phyloP scores from a whole-genome alignment of 805 yeast genomes.

The Suhomyces kilbournensis region DNA sequence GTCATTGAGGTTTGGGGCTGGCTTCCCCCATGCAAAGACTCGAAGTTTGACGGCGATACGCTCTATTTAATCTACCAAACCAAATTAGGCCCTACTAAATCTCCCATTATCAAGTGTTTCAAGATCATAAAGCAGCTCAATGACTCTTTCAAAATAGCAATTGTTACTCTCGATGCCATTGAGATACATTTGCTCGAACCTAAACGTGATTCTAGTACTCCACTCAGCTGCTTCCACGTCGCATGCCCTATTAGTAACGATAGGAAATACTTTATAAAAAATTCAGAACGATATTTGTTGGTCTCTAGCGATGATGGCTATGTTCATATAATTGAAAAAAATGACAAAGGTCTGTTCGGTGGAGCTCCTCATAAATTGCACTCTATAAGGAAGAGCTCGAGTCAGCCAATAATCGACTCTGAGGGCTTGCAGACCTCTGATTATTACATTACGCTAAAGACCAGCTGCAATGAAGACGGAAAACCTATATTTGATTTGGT shows the following conservation, averaged over 20 bases:
- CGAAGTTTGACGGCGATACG: conserved; percentile 22
- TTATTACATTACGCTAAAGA: conserved; percentile 24
- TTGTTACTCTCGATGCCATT: neutral
- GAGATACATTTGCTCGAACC: neutral
- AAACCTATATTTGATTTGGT: conserved; percentile 47
- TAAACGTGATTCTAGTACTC: neutral
- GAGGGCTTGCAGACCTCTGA: conserved; percentile 12
- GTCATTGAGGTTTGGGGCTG: conserved; percentile 37
- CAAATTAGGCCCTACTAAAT: neutral
- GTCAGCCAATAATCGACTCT: conserved; percentile 17
- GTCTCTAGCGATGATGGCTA: conserved; percentile 23
- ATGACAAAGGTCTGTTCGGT: neutral
- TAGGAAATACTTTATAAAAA: conserved; percentile 14
- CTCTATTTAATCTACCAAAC: conserved; percentile 14
- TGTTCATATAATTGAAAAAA: conserved; percentile 14
- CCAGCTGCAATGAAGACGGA: conserved; percentile 29
- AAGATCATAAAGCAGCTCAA: neutral
- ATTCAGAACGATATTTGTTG: conserved; percentile 18
- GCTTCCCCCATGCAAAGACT: conserved; percentile 10
- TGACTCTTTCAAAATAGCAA: neutral
- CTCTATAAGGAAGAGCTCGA: conserved; percentile 17
- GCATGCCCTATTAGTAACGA: neutral
- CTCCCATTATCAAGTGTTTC: neutral
- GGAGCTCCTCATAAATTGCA: conserved; percentile 17
- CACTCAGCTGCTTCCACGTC: neutral